Evolutionary conservation across 176 grass and related monocot species (phyloP), one percentile per base, ranked within the genome.

Genomic region (Otatea glauca): DNA sequence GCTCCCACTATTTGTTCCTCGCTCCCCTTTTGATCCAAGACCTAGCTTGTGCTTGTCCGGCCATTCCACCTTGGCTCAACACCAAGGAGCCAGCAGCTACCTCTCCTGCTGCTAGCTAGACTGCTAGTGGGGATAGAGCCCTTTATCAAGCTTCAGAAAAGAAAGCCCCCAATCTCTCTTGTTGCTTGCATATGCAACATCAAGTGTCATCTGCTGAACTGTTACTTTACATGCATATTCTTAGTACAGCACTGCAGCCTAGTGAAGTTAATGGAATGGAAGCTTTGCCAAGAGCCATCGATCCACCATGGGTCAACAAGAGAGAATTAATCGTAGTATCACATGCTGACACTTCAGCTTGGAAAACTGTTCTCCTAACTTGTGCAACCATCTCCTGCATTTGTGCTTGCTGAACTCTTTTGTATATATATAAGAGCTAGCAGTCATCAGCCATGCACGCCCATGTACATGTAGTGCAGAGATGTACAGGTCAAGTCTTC

Each of bases 1-100:
- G 93, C 87, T 94, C 97, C 97, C 93, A 96, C 92, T 94, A 88
- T 76, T 70, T 34, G 69, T 64, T 81, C 78, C 55, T 73, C 78
- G 58, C 70, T 18, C 21, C 58, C 62, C 75, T 96, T 95, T 91
- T 87, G 94, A 59, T 75, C 87, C 73, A 72, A 83, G 68, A 65
- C 42, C 47, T 53, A 81, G 81, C 69, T 65, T 24, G 79, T 84
- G 66, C 77, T 42, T 53, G 82, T 32, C 54, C 45, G 58, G 43
- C 37, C 65, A 64, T 27, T 82, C 45, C 82, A 66, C 78, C 72
- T 86, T 77, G 13, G 64, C 78, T 48, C 79, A 70, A 48, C 75
- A 50, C 63, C 24, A 76, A 48, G 59, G n/a, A 66, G 38, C 32
- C 21, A 68, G 6, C 68, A 35, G 16, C 68, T 53, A 78, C 63